Conservation (phyloP, 2,329 filamentous ascomycete species). For the Ophiognomonia clavigignenti-juglandacearum region DNA sequence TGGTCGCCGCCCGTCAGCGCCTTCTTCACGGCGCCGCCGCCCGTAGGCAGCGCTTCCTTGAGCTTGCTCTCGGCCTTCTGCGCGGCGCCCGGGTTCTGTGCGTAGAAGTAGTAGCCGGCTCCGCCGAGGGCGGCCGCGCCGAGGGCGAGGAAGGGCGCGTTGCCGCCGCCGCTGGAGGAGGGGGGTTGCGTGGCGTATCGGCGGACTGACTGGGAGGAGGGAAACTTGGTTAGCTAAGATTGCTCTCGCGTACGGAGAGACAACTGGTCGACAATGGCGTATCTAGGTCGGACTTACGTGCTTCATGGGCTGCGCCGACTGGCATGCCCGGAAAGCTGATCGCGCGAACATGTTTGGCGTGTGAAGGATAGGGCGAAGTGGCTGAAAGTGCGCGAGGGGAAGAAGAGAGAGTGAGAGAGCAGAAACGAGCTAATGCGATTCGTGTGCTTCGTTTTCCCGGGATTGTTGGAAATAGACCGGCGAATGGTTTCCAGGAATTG, state of each 20-base stretch:
- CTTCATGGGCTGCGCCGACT: constrained; percentile 61
- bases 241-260: constrained; percentile 1
- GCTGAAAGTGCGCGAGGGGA: too few relatives aligned
- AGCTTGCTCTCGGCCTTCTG: constrained; percentile 54
- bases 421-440: too few relatives aligned
- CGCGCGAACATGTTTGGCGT: too few relatives aligned
- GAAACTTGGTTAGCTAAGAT: background rate
- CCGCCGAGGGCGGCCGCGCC: constrained; percentile 55
- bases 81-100: constrained; percentile 41
- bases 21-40: constrained; percentile 34
- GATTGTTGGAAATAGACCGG: too few relatives aligned
- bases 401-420: too few relatives aligned
- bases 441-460: too few relatives aligned
- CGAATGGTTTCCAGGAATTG: too few relatives aligned
- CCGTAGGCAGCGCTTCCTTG: constrained; percentile 28
- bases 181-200: constrained; percentile 64
- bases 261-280: too few relatives aligned
- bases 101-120: constrained; percentile 52
- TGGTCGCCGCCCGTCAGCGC: constrained; percentile 80
- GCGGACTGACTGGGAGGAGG: constrained; percentile 42
- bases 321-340: constrained; percentile 57
- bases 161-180: constrained; percentile 44
- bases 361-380: too few relatives aligned
- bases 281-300: constrained; percentile 49
- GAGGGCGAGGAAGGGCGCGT: constrained; percentile 52